These are phyloP conservation scores for Podospora sp. DNA, from an alignment of 495 filamentous ascomycete species.

Conservation along the genomic window DNA sequence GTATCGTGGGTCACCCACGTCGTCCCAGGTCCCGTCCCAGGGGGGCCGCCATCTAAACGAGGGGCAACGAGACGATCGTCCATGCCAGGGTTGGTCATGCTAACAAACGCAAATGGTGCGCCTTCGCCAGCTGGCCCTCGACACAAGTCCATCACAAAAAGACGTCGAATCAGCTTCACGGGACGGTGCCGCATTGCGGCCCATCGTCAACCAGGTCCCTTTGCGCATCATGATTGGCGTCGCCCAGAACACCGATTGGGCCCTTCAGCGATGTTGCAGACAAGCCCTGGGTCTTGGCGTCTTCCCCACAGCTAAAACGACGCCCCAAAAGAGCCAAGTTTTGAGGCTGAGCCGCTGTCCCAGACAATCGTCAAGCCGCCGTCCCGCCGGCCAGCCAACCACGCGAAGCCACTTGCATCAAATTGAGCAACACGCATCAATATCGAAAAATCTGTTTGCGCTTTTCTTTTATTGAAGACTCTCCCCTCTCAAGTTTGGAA, in stretches of 20 bases:
- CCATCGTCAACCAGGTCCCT: constrained; percentile 1
- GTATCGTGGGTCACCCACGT: constrained; percentile 3
- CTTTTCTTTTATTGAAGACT: neutral
- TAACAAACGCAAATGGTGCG: neutral
- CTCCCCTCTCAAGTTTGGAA: neutral
- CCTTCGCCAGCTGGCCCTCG: neutral
- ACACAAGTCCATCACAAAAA: neutral
- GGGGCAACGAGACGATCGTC: neutral
- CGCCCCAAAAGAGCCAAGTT: constrained; percentile 8
- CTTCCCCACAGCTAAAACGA: constrained; percentile 13
- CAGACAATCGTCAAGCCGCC: neutral
- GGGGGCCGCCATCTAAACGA: too few species aligned
- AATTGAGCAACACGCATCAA: neutral
- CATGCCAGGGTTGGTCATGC: neutral
- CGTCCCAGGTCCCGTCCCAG: neutral
- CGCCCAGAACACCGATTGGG: neutral
- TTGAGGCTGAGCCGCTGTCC: constrained; percentile 18
- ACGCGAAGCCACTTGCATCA: neutral
- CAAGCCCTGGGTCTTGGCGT: constrained; percentile 6
- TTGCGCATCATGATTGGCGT: neutral
- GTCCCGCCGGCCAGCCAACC: constrained; percentile 1
- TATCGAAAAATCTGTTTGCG: neutral
- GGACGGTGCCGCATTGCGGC: neutral
- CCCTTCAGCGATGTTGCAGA: constrained; percentile 13
- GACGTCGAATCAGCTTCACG: neutral